These are phyloP conservation scores for Ganoderma meredithae DNA, from an alignment of 1,284 basidiomycete genomes.

Conservation along the genomic window DNA sequence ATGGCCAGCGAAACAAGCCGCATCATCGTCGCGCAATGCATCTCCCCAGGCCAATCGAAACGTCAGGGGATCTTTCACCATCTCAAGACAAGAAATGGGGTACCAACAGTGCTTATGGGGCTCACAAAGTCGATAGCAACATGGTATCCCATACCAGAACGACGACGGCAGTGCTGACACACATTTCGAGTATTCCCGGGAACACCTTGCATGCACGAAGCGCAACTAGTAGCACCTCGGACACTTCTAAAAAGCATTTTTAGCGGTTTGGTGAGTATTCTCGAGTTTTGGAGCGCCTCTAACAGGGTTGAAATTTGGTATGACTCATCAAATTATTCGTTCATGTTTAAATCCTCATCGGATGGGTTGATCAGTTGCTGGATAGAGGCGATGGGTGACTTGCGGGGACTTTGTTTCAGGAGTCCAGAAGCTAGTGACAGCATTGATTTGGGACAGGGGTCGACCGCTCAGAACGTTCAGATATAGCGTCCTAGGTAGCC, in stretches of 20 bases:
- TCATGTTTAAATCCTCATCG: background rate
- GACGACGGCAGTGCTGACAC: conserved; percentile 13
- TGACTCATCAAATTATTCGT: background rate
- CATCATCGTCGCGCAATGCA: conserved; percentile 10
- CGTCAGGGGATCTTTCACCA: background rate
- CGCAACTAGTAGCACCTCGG: background rate
- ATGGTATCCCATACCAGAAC: background rate
- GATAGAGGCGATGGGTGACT: background rate
- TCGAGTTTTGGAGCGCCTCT: background rate
- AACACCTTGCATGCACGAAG: conserved; percentile 9
- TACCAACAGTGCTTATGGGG: background rate
- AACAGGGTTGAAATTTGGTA: background rate
- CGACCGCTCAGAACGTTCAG: background rate
- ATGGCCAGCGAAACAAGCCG: conserved; percentile 50
- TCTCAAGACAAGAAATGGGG: conserved; percentile 23
- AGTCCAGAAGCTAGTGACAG: no score
- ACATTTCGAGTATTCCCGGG: background rate
- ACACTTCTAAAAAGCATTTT: background rate
- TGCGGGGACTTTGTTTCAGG: background rate
- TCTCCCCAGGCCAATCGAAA: background rate
- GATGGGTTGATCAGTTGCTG: background rate
- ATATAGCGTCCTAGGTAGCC: background rate
- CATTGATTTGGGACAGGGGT: no score
- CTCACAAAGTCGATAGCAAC: background rate
- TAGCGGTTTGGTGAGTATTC: background rate